Evolutionary conservation across 768 basidiomycete species (phyloP), one percentile per base, ranked within the genome.

Genomic region (Tylopilus cervinicoccineus): DNA sequence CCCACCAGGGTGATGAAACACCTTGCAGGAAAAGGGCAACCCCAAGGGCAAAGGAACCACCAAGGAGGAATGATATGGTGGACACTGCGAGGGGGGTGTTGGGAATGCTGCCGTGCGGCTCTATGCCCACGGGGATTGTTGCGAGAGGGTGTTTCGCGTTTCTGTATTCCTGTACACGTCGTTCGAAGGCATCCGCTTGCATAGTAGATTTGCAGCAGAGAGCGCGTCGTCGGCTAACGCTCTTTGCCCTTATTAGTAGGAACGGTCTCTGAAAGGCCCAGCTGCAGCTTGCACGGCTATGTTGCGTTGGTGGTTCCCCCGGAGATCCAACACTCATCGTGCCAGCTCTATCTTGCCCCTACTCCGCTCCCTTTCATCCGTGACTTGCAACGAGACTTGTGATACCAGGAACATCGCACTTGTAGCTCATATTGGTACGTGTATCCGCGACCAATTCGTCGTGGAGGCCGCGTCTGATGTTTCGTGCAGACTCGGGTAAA

Each of bases 31-130:
- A 81, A 11, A 76, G 74, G 17, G 73, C 63, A 20, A 72, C 37
- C 0, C 88, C 89, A 23, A 84, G 58, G 13, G 78, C 66, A 65
- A 88, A 92, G 16, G 79, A 37, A 14, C 68, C 68, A n/a, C 95
- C 95, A 6, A 99, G 79, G n/a, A 85, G 54, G 65, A 95, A 93
- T 1, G 93, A 84, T 57, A 96, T 83, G 26, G 78, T 73, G 1
- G 89, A 80, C 1, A 78, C 84, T 5, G 80, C 79, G 34, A 95
- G 75, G 1, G 89, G 92, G 13, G 95, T 95, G 62, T 97, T 94
- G n/a, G 92, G 92, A 43, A 93, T 82, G 53, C 69, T 74, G 55
- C 83, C 84, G 36, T 72, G 70, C 3, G 50, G 56, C 48, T 55
- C 62, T 38, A 64, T 57, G 28, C 65, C 62, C 8, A 64, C 55